Conservation (phyloP, 371 early-diverging fungal genomes). For the Circinella umbellata region DNA sequence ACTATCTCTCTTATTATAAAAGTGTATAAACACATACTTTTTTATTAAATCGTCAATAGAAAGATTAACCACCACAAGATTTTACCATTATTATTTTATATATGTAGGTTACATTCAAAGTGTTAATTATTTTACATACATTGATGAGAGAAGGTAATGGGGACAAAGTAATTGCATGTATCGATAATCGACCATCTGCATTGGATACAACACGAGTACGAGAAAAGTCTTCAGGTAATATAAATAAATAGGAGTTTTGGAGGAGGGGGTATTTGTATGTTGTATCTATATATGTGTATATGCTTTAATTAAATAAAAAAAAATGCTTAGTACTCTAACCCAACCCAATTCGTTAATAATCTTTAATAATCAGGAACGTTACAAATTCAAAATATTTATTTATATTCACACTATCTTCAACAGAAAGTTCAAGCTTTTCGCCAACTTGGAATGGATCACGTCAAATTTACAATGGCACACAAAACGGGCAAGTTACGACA, state of each 20-base stretch:
- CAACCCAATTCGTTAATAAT: conserved; percentile 13
- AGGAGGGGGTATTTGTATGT: neutral
- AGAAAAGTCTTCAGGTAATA: conserved; percentile 61
- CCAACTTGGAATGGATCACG: conserved; percentile 78
- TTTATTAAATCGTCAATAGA: too few species aligned
- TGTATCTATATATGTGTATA: too few species aligned
- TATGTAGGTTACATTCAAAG: conserved; percentile 83
- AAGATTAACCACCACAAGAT: neutral
- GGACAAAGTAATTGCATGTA: conserved; percentile 69
- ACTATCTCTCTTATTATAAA: conserved; percentile 7
- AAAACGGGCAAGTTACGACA: conserved; percentile 57
- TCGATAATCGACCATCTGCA: conserved; percentile 63
- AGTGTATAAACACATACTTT: neutral
- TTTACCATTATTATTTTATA: too few species aligned
- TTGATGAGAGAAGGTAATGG: conserved; percentile 85
- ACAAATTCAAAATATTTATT: conserved; percentile 77
- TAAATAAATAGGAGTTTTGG: neutral
- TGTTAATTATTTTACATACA: conserved; percentile 81
- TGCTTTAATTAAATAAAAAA: too few species aligned
- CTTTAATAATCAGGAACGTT: conserved; percentile 29
- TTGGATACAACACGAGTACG: conserved; percentile 67
- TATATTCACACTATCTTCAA: conserved; percentile 84
- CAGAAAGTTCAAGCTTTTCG: conserved; percentile 80
- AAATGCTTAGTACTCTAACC: too few species aligned
- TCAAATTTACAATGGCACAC: conserved; percentile 32